Base-by-base conservation (phyloP, 2,329 filamentous ascomycete genomes). In the Beauveria varroae region DNA sequence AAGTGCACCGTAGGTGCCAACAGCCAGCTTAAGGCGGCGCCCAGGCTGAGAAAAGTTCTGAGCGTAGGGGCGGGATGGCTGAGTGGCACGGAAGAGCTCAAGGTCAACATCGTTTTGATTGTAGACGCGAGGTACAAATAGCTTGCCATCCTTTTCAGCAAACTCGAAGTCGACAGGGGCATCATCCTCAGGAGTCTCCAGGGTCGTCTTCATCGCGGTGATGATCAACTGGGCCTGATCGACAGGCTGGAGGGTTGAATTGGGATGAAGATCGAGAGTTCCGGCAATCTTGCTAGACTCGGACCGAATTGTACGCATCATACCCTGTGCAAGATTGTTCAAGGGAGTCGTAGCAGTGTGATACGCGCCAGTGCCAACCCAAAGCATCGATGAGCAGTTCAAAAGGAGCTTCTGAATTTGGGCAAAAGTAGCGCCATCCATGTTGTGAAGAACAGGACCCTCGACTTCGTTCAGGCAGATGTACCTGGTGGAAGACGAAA, bases 391-490 rank as follows among this genome's bases (percentile, higher is more conserved):
- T 3, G 72, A 69, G 5, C 68, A 70, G 0, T 66, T 67, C 0
- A 74, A 71, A 7, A 78, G 63, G 5, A 77, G 66, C 24, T 68
- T 69, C 50, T 76, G 74, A 5, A 77, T 64, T 2, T 69, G 68
- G 0, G 69, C 64, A 52, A 82, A 81, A 20, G 75, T 71, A 18
- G 68, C 62, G 1, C 67, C 65, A 5, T 71, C 73, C 26, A 81
- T 70, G 9, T 69, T 71, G 1, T 76, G 71, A 2, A 81, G 72
- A 12, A 81, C 66, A 0, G 78, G 74, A 28, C 69, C 68, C 53
- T 81, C 73, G 7, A 81, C 70, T 64, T 81, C 79, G 5, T 72
- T 69, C 12, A 81, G 65, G 63, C 77, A 74, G 51, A 82, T 73
- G 63, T 73, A 74, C 5, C 63, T 64, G 9, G 63, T 64, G 2